These are phyloP conservation scores for Micractinium conductrix DNA, from an alignment of 139 green algal genomes.

Conservation along the genomic window DNA sequence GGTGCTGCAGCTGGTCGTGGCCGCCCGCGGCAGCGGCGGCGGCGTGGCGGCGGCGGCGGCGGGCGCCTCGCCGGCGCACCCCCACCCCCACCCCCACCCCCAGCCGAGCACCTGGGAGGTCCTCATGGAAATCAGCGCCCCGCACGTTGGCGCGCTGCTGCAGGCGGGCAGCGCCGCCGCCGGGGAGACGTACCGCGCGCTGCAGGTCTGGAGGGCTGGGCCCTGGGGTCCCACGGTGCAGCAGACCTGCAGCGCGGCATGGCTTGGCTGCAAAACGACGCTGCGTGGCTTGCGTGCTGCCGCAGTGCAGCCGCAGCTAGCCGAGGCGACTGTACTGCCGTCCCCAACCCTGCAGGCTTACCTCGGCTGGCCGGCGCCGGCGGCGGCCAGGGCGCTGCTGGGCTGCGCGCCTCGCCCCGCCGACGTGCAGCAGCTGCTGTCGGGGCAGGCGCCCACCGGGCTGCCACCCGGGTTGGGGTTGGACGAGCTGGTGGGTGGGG, in stretches of 20 bases:
- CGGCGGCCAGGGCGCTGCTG: background rate
- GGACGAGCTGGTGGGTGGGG: background rate
- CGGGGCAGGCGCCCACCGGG: background rate
- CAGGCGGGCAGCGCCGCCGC: background rate
- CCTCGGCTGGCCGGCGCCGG: background rate
- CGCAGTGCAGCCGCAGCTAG: background rate
- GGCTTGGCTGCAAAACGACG: background rate
- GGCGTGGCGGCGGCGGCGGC: background rate
- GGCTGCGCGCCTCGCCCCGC: background rate
- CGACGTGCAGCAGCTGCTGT: background rate
- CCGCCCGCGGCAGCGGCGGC: background rate
- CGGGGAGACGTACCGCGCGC: background rate
- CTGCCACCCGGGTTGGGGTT: background rate
- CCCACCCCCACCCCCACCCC: too few relatives aligned
- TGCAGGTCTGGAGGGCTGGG: background rate
- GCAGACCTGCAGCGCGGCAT: background rate
- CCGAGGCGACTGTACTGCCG: background rate
- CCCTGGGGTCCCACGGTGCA: background rate
- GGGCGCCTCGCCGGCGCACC: too few relatives aligned
- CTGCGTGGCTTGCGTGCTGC: background rate
- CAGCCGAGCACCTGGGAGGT: too few relatives aligned
- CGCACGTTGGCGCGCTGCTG: too few relatives aligned
- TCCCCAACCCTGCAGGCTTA: background rate
- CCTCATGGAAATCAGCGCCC: too few relatives aligned
- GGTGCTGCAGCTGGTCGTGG: conserved; percentile 12